Conservation (phyloP, 805 yeast species). For the Candida argentea region DNA sequence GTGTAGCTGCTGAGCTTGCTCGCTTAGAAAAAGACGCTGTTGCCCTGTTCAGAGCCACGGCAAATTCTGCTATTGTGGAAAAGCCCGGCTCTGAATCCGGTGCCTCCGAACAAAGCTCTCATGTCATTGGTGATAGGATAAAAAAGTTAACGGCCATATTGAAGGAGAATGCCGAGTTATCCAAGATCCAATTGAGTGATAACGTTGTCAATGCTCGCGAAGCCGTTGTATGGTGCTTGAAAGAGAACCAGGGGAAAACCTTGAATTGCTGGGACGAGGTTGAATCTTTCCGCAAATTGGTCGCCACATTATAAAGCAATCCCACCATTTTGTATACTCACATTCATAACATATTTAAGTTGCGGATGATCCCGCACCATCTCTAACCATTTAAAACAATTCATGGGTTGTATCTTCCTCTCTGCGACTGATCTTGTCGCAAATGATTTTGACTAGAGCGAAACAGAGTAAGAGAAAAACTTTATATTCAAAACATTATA, state of each 20-base stretch:
- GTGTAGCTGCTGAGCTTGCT: slow-evolving; percentile 48
- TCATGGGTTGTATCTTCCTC: too few species aligned
- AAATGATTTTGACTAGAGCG: too few species aligned
- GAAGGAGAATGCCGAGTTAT: slow-evolving; percentile 23
- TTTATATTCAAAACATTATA: too few species aligned
- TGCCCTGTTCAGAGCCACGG: slow-evolving; percentile 39
- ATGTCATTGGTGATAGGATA: too few species aligned
- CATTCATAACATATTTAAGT: too few species aligned
- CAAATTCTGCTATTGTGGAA: slow-evolving; percentile 31
- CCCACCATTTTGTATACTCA: too few species aligned
- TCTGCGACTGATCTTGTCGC: too few species aligned
- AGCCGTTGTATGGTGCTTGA: slow-evolving; percentile 49
- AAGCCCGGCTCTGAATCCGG: slow-evolving; percentile 16
- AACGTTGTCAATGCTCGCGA: slow-evolving; percentile 37
- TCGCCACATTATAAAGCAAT: slow-evolving; percentile 30
- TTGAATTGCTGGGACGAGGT: slow-evolving; percentile 81
- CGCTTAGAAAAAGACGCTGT: slow-evolving; percentile 44
- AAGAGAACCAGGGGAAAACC: slow-evolving; percentile 50
- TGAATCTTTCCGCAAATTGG: slow-evolving; percentile 53
- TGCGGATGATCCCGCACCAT: too few species aligned
- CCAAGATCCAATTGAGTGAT: slow-evolving; percentile 23
- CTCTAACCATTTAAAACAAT: too few species aligned
- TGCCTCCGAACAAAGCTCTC: slow-evolving; percentile 21
- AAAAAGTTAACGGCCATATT: slow-evolving; percentile 22
- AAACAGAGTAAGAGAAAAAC: too few species aligned